Evolutionary conservation across 805 yeast species (phyloP), one percentile per base, ranked within the genome.

Genomic region (Wickerhamomyces chambardii): DNA sequence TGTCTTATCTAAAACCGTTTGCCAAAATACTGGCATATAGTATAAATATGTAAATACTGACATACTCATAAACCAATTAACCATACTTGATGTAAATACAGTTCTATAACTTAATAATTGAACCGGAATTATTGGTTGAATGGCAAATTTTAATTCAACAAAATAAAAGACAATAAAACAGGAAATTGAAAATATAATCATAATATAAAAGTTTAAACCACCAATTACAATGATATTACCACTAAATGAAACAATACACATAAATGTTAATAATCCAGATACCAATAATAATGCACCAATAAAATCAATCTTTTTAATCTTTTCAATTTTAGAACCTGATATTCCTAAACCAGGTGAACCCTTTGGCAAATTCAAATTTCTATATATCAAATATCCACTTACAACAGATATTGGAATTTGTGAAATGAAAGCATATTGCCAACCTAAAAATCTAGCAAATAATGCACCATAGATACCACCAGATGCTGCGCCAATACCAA

Each of bases 31-130:
- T 2, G 95, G 95, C 4, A 78, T 66, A 55, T 78, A 84, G 58
- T 68, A 85, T 36, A 84, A 51, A 43, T 68, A 65, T 2, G 86
- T 61, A 51, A 71, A 82, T 15, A 71, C 68, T 2, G 75, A 67
- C 82, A 84, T 83, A 6, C 85, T 75, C 53, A 69, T 64, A 45
- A 76, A 75, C 75, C 82, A 75, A 49, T 78, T 78, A 14, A 80
- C 70, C 45, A 78, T 56, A 6, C 83, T 71, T 2, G 84, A 70
- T 1, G 84, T 74, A 32, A 77, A 55, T 3, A 81, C 74, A 0
- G 85, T 76, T 46, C 78, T 59, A 41, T 73, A 63, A 0, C 63
- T 57, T 49, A 80, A 57, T 36, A 79, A 59, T 25, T 63, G 59
- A 17, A 80, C 56, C 1, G 86, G 87, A 18, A 81, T 64, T 9